phyloP scores from a whole-genome alignment of 192 early-diverging fungal genomes.

The Entrophospora sp. region DNA sequence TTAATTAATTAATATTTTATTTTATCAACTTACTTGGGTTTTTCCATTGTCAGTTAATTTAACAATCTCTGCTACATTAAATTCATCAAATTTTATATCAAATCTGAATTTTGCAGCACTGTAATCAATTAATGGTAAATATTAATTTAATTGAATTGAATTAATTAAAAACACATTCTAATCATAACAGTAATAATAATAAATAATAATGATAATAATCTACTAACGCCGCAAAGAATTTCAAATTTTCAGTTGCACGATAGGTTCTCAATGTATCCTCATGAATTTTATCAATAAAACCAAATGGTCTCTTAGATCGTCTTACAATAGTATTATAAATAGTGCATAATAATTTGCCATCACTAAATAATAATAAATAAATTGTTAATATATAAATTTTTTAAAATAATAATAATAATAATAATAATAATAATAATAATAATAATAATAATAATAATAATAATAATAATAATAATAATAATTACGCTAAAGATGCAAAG shows the following conservation, averaged over 20 bases:
- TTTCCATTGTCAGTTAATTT: constrained; percentile 35
- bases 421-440: neutral
- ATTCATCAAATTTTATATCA: constrained; percentile 36
- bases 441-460: neutral
- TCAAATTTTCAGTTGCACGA: constrained; percentile 47
- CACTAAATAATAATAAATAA: too few species aligned
- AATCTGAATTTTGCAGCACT: constrained; percentile 53
- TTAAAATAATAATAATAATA: neutral
- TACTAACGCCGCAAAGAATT: constrained; percentile 50
- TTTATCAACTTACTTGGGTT: constrained; percentile 30
- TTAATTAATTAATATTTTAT: too few species aligned
- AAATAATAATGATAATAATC: neutral
- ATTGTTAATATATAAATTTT: too few species aligned
- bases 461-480: neutral
- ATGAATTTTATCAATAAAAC: constrained; percentile 48
- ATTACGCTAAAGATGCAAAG: constrained; percentile 37
- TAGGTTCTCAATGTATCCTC: constrained; percentile 43
- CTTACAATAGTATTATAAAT: constrained; percentile 43
- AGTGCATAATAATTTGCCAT: constrained; percentile 42
- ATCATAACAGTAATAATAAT: neutral
- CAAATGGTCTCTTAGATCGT: constrained; percentile 45
- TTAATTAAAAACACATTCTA: neutral
- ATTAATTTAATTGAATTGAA: too few species aligned
- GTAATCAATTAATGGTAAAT: too few species aligned
- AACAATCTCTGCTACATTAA: constrained; percentile 43